Evolutionary conservation across 495 filamentous ascomycete species (phyloP).

Genomic region (Astrothelium macrocarpum): DNA sequence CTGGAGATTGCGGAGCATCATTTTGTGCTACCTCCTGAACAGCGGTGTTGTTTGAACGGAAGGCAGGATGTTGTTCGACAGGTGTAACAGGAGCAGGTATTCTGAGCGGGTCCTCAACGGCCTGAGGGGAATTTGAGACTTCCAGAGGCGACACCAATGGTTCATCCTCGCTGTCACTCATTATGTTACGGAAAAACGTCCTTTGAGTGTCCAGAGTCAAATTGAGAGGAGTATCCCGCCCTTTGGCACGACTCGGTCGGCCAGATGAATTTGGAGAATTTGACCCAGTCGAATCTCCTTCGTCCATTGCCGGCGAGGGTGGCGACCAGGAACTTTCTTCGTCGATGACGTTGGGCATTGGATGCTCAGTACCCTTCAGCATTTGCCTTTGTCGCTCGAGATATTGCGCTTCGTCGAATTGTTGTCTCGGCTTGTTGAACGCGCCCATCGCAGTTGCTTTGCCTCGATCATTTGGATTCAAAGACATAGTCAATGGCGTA

Average conservation of each 20-base stretch:
- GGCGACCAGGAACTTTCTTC: not conserved
- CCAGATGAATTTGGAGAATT: not conserved
- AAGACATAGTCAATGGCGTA: conserved; percentile 43
- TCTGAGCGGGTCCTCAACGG: not conserved
- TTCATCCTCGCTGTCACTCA: conserved; percentile 25
- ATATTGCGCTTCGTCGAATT: conserved; percentile 78
- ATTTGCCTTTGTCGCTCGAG: conserved; percentile 63
- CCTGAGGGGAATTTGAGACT: not conserved
- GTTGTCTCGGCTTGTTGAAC: conserved; percentile 66
- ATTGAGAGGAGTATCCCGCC: not conserved
- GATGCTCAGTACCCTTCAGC: not conserved
- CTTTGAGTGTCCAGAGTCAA: conserved; percentile 19
- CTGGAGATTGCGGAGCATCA: not conserved
- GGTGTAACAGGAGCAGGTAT: not conserved
- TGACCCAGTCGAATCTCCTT: not conserved
- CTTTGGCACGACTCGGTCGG: not conserved
- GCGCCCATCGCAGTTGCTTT: conserved; percentile 80
- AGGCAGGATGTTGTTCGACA: not conserved
- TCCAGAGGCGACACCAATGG: not conserved
- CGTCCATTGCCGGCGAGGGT: not conserved
- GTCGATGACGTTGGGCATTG: not conserved
- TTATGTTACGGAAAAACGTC: conserved; percentile 26
- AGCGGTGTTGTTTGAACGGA: not conserved
- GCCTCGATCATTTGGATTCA: conserved; percentile 68
- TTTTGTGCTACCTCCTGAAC: not conserved